Base-by-base conservation (phyloP, 805 yeast genomes). In the Kuraishia borneana region DNA sequence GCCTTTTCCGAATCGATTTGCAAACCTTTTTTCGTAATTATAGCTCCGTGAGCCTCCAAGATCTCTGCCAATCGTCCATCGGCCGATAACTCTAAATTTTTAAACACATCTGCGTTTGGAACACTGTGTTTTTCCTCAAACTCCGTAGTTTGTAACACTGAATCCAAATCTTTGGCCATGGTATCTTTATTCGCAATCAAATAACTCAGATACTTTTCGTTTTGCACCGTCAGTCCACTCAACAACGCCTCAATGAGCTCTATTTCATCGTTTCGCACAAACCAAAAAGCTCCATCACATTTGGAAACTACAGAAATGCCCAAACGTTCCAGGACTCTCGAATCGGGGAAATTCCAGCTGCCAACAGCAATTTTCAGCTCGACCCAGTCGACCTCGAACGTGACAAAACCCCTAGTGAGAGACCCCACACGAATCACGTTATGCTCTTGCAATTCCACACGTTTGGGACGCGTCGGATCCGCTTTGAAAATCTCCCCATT, bases 141-240 rank as follows among this genome's bases (percentile, higher is more conserved):
- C n/a, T n/a, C n/a, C n/a, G n/a, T n/a, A n/a, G n/a, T n/a, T n/a
- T n/a, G n/a, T n/a, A n/a, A n/a, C n/a, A n/a, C n/a, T n/a, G n/a
- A n/a, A n/a, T n/a, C n/a, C n/a, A n/a, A n/a, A n/a, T n/a, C n/a
- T n/a, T n/a, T n/a, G n/a, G n/a, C n/a, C n/a, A n/a, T n/a, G n/a
- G n/a, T n/a, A n/a, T n/a, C n/a, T n/a, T n/a, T n/a, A n/a, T n/a
- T n/a, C n/a, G n/a, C n/a, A n/a, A n/a, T n/a, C n/a, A n/a, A n/a
- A n/a, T n/a, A n/a, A n/a, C n/a, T n/a, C n/a, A n/a, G n/a, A 9
- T 23, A 13, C 34, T 16, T 22, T 19, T 32, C 30, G 14, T 18
- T 22, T 13, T 7, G 4, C 16, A 25, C 14, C 13, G 21, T 17
- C 25, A 14, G 23, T 17, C 17, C 18, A 26, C 6, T 26, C 14